These are phyloP conservation scores for Yamadazyma insecticola DNA, from an alignment of 805 yeast genomes.

Conservation along the genomic window DNA sequence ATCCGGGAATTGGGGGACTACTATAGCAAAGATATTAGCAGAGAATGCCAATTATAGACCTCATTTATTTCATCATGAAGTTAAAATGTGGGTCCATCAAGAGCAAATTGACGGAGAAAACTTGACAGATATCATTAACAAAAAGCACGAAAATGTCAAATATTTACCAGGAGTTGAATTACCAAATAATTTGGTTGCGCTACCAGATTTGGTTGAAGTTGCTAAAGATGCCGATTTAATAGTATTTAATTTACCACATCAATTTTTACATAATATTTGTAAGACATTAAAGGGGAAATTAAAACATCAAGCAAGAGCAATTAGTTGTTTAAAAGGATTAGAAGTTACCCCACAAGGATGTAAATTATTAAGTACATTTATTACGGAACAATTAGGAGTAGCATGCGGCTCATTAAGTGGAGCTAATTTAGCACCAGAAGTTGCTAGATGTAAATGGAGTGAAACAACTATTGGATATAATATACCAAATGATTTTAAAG, in stretches of 20 bases:
- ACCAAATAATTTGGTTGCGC: constrained; percentile 38
- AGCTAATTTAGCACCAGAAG: constrained; percentile 45
- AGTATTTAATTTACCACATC: constrained; percentile 44
- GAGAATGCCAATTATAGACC: constrained; percentile 40
- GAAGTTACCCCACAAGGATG: constrained; percentile 41
- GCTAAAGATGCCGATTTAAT: constrained; percentile 39
- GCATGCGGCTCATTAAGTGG: constrained; percentile 44
- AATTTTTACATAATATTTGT: constrained; percentile 37
- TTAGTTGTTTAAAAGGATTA: constrained; percentile 43
- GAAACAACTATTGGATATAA: constrained; percentile 44
- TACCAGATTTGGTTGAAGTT: constrained; percentile 34
- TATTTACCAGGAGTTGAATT: constrained; percentile 40
- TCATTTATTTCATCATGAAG: constrained; percentile 31
- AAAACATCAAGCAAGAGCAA: constrained; percentile 35
- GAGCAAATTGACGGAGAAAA: constrained; percentile 37
- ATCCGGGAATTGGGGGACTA: constrained; percentile 47
- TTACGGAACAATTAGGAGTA: constrained; percentile 40
- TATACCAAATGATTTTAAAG: constrained; percentile 34
- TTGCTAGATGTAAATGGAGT: constrained; percentile 44
- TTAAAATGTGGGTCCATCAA: constrained; percentile 44
- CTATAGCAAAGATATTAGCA: constrained; percentile 42
- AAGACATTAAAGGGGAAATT: constrained; percentile 36
- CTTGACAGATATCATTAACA: constrained; percentile 40
- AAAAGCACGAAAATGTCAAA: constrained; percentile 40
- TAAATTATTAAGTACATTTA: constrained; percentile 39